Evolutionary conservation across 129 eudicot genomes (phyloP).

Genomic region (Helianthus annuus): HanXRQr2.0-SUNRISE NC_035448.2:105302837-105303336

Average conservation of each 20-base stretch:
- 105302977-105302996: background rate
- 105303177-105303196: background rate
- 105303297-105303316: background rate
- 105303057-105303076: no score
- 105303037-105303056: no score
- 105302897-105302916: background rate
- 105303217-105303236: background rate
- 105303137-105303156: background rate
- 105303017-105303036: background rate
- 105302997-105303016: background rate
- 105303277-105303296: background rate
- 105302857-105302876: background rate
- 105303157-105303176: background rate
- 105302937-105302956: background rate
- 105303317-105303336: background rate
- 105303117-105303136: background rate
- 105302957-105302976: background rate
- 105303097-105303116: background rate
- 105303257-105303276: background rate
- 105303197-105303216: background rate
- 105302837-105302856: background rate
- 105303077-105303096: no score
- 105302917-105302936: background rate
- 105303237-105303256: background rate
- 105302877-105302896: background rate